Base-by-base conservation (phyloP, 1,139 yeast genomes). In the Candida sanyaensis region DNA sequence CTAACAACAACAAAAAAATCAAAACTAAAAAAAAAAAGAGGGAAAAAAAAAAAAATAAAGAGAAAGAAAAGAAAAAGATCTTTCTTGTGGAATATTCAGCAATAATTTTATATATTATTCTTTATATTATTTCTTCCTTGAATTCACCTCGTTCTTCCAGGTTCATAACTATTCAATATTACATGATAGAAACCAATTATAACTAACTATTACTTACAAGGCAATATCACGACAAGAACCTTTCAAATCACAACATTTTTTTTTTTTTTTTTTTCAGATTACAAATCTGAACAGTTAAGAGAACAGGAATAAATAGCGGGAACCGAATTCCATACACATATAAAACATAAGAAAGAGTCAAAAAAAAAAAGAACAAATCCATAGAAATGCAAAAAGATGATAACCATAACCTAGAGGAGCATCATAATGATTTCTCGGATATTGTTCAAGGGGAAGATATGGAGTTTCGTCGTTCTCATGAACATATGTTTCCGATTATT, bases 391-490 rank as follows among this genome's bases (percentile, higher is more conserved):
- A n/a, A 6, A n/a, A 24, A 36, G 24, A 36, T 36, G 39, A 36
- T n/a, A 36, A 36, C 39, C 39, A 36, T 21, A 36, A 26, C 17
- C 39, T 36, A 36, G 30, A 36, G 29, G 21, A 36, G 26, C 39
- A 36, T 6, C 39, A 24, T 11, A 36, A 26, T 36, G 30, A 71
- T 55, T 71, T 72, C 51, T 69, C 75, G 12, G 77, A 71, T 50
- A 53, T 63, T 17, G 68, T 73, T 8, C 75, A 70, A 37, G 77
- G 76, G 32, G 77, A 71, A 53, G 75, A 70, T 44, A 54, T 67
- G 45, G 77, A 71, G 50, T 68, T 71, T 54, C 63, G 70, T 24
- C 62, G 60, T 40, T 57, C 66, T 11, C 47, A 53, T 11, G 54
- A 60, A 24, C 50, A 51, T 13, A 54, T 55, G 29, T 64, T 64